These are phyloP conservation scores for Epicoccum sorghinum DNA, from an alignment of 2,329 filamentous ascomycete species.

Conservation along the genomic window DNA sequence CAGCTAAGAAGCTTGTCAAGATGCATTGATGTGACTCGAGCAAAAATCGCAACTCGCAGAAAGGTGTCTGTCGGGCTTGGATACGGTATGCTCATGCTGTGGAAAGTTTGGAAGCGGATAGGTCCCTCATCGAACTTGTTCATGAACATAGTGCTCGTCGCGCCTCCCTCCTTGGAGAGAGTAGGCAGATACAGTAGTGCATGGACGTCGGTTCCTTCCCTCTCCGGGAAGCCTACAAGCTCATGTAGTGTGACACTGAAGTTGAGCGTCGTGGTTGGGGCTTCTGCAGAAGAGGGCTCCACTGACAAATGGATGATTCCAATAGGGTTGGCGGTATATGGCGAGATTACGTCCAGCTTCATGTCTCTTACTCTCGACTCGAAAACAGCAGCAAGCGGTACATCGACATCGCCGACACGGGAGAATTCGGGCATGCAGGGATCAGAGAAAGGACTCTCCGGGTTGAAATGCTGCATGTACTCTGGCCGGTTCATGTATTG, in stretches of 20 bases:
- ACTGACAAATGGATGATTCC: constrained; percentile 90
- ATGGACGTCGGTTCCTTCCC: constrained; percentile 94
- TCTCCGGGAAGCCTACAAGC: constrained; percentile 89
- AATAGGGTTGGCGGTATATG: constrained; percentile 88
- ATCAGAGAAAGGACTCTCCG: constrained; percentile 93
- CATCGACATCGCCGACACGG: constrained; percentile 88
- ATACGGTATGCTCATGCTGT: constrained; percentile 93
- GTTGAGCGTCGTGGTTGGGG: constrained; percentile 89
- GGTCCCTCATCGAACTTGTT: constrained; percentile 91
- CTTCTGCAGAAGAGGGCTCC: constrained; percentile 91
- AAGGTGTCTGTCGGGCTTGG: constrained; percentile 75
- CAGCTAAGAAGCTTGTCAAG: constrained; percentile 96
- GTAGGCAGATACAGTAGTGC: constrained; percentile 96
- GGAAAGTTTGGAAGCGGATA: constrained; percentile 94
- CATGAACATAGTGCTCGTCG: constrained; percentile 95
- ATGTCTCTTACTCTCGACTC: constrained; percentile 95
- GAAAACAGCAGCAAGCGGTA: constrained; percentile 90
- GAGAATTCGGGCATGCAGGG: constrained; percentile 91
- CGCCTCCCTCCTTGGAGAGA: constrained; percentile 80
- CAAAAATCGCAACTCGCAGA: constrained; percentile 87
- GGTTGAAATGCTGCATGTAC: constrained; percentile 88
- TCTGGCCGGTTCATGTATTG: constrained; percentile 96
- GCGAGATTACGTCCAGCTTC: constrained; percentile 85
- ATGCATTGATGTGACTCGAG: constrained; percentile 89
- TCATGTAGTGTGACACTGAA: constrained; percentile 99